A percentile compares a stretch with the other conserved stretches of the same genome.
Evolutionary conservation across 2,329 filamentous ascomycete species (phyloP).

Genomic region (Cladorrhinum sp.): DNA sequence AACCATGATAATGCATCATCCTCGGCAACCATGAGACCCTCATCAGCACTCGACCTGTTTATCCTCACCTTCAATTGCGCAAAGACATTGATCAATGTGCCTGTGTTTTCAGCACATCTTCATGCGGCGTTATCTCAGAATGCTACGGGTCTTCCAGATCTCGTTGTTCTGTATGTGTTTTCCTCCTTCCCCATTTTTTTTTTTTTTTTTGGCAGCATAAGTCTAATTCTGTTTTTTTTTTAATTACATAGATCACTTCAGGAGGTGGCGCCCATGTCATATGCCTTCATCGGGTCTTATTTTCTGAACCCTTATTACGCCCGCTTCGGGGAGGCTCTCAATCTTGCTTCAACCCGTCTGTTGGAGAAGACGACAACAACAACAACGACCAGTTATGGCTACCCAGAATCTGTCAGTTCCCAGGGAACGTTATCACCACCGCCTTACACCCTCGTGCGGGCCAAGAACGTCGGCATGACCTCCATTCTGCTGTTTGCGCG

Average conservation of each 20-base stretch:
- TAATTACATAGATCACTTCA: constrained; percentile 67
- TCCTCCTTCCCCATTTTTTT: no score
- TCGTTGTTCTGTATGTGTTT: constrained; percentile 55
- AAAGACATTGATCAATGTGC: constrained; percentile 64
- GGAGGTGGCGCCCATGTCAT: constrained; percentile 80
- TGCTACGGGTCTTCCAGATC: constrained; percentile 46
- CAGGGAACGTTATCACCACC: constrained; percentile 10
- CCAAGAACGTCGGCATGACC: constrained; percentile 82
- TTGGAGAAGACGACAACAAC: constrained; percentile 12
- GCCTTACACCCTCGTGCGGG: constrained; percentile 67
- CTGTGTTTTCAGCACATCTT: constrained; percentile 69
- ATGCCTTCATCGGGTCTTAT: constrained; percentile 81
- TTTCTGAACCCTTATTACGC: constrained; percentile 74
- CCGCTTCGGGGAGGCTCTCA: constrained; percentile 67
- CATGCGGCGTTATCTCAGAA: constrained; percentile 55
- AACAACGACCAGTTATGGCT: constrained; percentile 16
- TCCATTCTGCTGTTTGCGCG: constrained; percentile 81
- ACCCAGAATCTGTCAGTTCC: constrained; percentile 11
- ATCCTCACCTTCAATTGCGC: constrained; percentile 90
- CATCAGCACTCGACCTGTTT: constrained; percentile 63
- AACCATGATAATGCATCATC: not conserved
- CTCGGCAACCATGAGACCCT: constrained; percentile 33
- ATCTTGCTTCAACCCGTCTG: constrained; percentile 57
- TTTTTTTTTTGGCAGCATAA: no score
- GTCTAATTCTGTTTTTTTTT: no score